phyloP scores from a whole-genome alignment of 441 rosid genomes.

The Isatis lusitanica region DNA sequence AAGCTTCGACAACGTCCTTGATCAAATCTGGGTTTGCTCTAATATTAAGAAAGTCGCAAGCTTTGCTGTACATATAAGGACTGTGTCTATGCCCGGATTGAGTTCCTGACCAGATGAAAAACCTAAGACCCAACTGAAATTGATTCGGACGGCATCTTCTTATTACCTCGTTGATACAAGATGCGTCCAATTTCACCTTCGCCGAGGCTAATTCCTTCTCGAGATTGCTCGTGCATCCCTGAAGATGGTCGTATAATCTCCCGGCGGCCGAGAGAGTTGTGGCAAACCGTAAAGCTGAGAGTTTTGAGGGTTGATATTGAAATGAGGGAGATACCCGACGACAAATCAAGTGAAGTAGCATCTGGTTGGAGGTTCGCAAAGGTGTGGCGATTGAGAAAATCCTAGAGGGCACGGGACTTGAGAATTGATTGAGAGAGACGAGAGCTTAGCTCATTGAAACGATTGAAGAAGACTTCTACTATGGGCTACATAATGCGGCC shows the following conservation, averaged over 20 bases:
- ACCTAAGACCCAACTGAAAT: conserved; percentile 58
- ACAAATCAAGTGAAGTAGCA: conserved; percentile 11
- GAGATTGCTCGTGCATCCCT: conserved; percentile 37
- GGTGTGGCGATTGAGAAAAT: not conserved
- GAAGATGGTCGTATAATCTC: conserved; percentile 47
- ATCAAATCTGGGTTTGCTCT: conserved; percentile 51
- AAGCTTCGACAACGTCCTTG: conserved; percentile 55
- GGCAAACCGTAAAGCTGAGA: conserved; percentile 30
- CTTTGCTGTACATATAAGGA: conserved; percentile 57
- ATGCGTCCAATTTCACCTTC: conserved; percentile 50
- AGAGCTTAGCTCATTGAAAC: conserved; percentile 1
- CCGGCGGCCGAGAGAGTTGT: conserved; percentile 47
- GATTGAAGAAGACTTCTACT: not conserved
- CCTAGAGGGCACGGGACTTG: not conserved
- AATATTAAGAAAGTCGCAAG: conserved; percentile 59
- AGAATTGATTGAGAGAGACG: not conserved
- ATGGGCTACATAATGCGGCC: not conserved
- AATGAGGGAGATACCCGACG: conserved; percentile 12
- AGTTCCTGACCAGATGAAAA: conserved; percentile 79
- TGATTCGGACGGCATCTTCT: conserved; percentile 46
- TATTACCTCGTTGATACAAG: conserved; percentile 59
- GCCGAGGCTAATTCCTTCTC: conserved; percentile 35
- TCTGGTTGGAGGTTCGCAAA: not conserved
- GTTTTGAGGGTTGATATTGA: conserved; percentile 10
- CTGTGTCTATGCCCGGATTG: conserved; percentile 69